Percentiles rank a stretch among this genome's conserved stretches.
phyloP scores from a whole-genome alignment of 768 basidiomycete genomes.

The Sporobolomyces phaffii region DNA sequence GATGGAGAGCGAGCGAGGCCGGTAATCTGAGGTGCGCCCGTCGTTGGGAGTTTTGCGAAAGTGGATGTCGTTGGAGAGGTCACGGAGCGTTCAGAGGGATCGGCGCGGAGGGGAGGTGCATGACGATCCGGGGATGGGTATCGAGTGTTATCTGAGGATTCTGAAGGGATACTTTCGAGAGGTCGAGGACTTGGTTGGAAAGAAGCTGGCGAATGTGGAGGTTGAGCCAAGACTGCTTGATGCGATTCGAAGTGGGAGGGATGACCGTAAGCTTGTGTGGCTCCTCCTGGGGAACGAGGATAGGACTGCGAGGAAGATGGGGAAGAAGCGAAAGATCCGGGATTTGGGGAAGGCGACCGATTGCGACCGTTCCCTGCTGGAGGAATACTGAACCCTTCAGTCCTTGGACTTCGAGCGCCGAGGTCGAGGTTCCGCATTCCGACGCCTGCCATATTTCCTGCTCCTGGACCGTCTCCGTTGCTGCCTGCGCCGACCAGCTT shows the following conservation, averaged over 20 bases:
- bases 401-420: background rate
- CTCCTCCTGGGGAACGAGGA: no score
- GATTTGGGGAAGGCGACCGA: background rate
- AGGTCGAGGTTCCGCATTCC: slow-evolving; percentile 9
- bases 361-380: background rate
- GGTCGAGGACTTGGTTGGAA: no score
- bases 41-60: background rate
- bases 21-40: background rate
- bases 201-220: no score
- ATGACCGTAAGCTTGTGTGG: no score
- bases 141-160: no score
- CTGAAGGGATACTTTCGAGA: no score
- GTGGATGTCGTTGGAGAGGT: background rate
- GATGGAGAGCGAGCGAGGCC: background rate
- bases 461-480: background rate
- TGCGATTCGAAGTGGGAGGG: background rate
- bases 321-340: background rate
- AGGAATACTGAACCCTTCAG: background rate
- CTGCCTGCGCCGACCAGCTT: slow-evolving; percentile 3
- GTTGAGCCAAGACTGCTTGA: no score
- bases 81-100: background rate
- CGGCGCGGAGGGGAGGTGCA: background rate
- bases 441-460: slow-evolving; percentile 2
- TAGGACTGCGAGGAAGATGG: no score
- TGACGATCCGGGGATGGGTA: background rate